These are phyloP conservation scores for Diophrys sp. DNA, from an alignment of 73 alveolate species.

Conservation along the genomic window DNA sequence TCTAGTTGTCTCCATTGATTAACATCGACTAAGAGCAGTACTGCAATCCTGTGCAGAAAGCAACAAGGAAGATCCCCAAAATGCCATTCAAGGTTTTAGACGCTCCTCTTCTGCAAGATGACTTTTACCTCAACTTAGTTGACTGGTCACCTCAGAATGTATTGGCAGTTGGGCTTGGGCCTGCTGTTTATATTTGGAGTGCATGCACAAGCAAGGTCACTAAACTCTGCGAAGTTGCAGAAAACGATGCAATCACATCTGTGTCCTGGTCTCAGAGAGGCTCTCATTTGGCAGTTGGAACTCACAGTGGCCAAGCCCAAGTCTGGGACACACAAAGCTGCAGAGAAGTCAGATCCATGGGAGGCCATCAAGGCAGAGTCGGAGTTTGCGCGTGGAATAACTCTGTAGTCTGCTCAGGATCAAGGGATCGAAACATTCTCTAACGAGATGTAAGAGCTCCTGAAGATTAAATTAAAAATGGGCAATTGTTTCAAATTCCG, in stretches of 20 bases:
- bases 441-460: slow-evolving; percentile 90
- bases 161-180: slow-evolving; percentile 86
- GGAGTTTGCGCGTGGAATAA: slow-evolving; percentile 96
- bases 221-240: slow-evolving; percentile 54
- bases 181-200: slow-evolving; percentile 80
- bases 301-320: slow-evolving; percentile 48
- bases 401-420: slow-evolving; percentile 81
- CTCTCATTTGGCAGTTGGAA: slow-evolving; percentile 51
- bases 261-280: slow-evolving; percentile 56
- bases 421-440: slow-evolving; percentile 87
- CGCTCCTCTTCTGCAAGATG: slow-evolving; percentile 81
- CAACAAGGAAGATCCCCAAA: slow-evolving; percentile 58
- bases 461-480: no score
- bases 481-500: not conserved
- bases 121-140: slow-evolving; percentile 74
- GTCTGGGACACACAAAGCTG: slow-evolving; percentile 76
- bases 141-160: slow-evolving; percentile 94
- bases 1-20: not conserved
- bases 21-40: not conserved
- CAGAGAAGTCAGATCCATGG: slow-evolving; percentile 56
- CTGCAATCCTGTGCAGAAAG: slow-evolving; percentile 4
- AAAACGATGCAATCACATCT: slow-evolving; percentile 35
- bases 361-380: slow-evolving; percentile 90
- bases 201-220: slow-evolving; percentile 56
- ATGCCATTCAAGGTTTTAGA: slow-evolving; percentile 78